Conservation (phyloP, 345 rosid species). For the Geranium brycei region DNA sequence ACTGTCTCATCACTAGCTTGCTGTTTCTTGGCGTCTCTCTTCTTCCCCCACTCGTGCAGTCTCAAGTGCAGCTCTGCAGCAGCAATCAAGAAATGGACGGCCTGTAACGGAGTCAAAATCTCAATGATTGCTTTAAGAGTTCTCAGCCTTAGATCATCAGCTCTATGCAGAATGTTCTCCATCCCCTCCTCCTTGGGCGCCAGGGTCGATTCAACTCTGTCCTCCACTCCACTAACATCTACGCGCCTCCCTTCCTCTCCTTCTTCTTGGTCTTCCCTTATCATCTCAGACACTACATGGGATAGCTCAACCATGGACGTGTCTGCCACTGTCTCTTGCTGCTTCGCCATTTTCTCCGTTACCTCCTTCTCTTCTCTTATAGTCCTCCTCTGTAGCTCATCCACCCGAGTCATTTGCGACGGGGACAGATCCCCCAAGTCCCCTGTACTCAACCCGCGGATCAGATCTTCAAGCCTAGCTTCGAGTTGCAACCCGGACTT, state of each 20-base stretch:
- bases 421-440: slow-evolving; percentile 31
- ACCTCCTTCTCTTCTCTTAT: slow-evolving; percentile 26
- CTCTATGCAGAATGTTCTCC: slow-evolving; percentile 17
- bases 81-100: slow-evolving; percentile 37
- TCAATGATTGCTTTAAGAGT: slow-evolving; percentile 21
- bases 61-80: slow-evolving; percentile 35
- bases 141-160: slow-evolving; percentile 32
- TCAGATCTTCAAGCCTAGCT: slow-evolving; percentile 14
- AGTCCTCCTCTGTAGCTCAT: slow-evolving; percentile 18
- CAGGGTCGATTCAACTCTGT: slow-evolving; percentile 15
- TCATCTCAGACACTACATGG: slow-evolving; percentile 16
- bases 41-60: slow-evolving; percentile 35
- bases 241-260: background rate
- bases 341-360: slow-evolving; percentile 27
- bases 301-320: slow-evolving; percentile 36
- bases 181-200: slow-evolving; percentile 17
- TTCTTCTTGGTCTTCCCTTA: background rate
- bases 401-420: slow-evolving; percentile 19
- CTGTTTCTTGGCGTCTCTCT: slow-evolving; percentile 11
- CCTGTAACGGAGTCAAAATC: slow-evolving; percentile 21
- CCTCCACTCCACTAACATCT: slow-evolving; percentile 1
- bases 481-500: slow-evolving; percentile 33
- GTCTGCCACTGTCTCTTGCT: slow-evolving; percentile 31
- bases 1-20: too few species aligned
- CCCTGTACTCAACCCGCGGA: slow-evolving; percentile 21